These are phyloP conservation scores for Suhomyces faveliae DNA, from an alignment of 805 yeast species.

Conservation along the genomic window DNA sequence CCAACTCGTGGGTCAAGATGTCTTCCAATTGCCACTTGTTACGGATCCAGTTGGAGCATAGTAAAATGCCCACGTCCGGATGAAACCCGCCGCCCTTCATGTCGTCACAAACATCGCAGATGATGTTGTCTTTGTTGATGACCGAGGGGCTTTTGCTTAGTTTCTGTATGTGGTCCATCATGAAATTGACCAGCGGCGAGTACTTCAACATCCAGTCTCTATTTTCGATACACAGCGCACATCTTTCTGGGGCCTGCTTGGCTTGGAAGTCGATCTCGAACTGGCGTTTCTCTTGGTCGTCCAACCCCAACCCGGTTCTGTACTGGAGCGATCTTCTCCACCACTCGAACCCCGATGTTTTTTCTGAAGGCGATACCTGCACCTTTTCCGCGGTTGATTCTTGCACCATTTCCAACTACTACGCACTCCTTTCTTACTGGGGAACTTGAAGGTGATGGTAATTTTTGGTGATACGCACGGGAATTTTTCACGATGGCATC, in stretches of 20 bases:
- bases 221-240: conserved; percentile 69
- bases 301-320: conserved; percentile 65
- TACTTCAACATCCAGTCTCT: conserved; percentile 76
- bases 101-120: conserved; percentile 83
- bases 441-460: not conserved
- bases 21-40: conserved; percentile 85
- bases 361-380: conserved; percentile 25
- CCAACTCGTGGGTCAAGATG: conserved; percentile 85
- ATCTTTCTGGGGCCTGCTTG: conserved; percentile 47
- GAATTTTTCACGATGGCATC: not conserved
- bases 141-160: conserved; percentile 46
- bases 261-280: conserved; percentile 59
- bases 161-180: conserved; percentile 79
- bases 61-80: conserved; percentile 80
- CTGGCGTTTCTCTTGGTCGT: conserved; percentile 48
- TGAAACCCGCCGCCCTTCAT: conserved; percentile 87
- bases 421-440: not conserved
- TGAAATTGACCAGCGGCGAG: conserved; percentile 83
- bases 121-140: conserved; percentile 50
- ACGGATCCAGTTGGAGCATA: conserved; percentile 79
- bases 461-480: not conserved
- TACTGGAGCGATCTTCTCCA: conserved; percentile 74
- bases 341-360: conserved; percentile 64
- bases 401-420: not conserved
- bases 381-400: not conserved